These are phyloP conservation scores for Diplosphaera chodatii DNA, from an alignment of 139 green algal genomes.

Conservation along the genomic window DNA sequence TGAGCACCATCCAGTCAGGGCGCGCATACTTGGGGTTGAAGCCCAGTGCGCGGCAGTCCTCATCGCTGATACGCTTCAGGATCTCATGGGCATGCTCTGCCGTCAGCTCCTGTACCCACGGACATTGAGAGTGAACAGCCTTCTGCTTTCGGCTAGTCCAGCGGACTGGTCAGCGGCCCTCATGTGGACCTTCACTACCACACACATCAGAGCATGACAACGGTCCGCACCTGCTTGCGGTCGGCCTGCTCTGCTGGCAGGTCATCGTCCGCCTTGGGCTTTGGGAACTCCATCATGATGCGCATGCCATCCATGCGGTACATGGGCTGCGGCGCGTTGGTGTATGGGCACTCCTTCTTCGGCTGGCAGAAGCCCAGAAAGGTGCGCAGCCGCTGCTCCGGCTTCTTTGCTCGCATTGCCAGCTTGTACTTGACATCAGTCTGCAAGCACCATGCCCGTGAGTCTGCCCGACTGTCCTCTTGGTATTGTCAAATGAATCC, in stretches of 20 bases:
- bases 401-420: constrained; percentile 54
- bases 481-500: no score
- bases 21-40: constrained; percentile 75
- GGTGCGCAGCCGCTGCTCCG: constrained; percentile 61
- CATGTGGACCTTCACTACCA: no score
- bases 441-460: no score
- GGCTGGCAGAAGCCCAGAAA: constrained; percentile 50
- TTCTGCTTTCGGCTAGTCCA: no score
- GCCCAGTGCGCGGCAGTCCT: constrained; percentile 85
- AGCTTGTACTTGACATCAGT: constrained; percentile 64
- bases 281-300: constrained; percentile 86
- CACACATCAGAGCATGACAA: no score
- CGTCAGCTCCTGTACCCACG: constrained; percentile 85
- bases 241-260: constrained; percentile 44
- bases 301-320: constrained; percentile 69
- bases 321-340: constrained; percentile 74
- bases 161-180: no score
- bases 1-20: constrained; percentile 95
- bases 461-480: no score
- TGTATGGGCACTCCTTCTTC: constrained; percentile 42
- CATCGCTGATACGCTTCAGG: constrained; percentile 81
- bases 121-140: no score
- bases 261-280: constrained; percentile 62
- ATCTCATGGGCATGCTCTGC: constrained; percentile 81
- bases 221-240: constrained; percentile 63